These are phyloP conservation scores for Microsporum audouinii DNA, from an alignment of 2,329 filamentous ascomycete genomes.

Conservation along the genomic window DNA sequence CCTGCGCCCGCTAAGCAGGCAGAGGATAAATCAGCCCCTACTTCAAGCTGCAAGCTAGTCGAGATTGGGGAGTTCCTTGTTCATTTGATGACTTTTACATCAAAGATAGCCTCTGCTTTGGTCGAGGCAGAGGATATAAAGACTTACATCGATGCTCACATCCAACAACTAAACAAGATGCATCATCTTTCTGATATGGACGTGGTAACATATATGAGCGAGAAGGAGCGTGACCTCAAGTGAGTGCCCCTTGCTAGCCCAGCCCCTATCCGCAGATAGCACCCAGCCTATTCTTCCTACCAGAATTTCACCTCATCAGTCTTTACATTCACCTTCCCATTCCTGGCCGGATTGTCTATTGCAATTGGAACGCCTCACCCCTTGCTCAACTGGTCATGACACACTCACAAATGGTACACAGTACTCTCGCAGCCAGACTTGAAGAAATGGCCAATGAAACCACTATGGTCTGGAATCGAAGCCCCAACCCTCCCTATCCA, in stretches of 20 bases:
- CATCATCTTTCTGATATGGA: constrained; percentile 3
- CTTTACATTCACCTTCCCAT: neutral
- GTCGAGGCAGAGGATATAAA: constrained; percentile 2
- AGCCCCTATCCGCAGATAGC: neutral
- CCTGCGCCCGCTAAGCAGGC: neutral
- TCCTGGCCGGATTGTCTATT: neutral
- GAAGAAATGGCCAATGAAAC: constrained; percentile 4
- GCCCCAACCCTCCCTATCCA: neutral
- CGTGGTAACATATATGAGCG: neutral
- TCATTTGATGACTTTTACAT: neutral
- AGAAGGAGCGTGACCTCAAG: neutral
- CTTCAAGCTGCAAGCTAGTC: neutral
- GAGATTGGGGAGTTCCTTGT: constrained; percentile 1
- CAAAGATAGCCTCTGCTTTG: neutral
- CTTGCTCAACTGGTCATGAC: neutral
- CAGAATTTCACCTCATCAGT: neutral
- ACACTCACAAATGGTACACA: neutral
- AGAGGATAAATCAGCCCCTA: neutral
- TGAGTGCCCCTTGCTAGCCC: neutral
- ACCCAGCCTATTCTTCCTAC: neutral
- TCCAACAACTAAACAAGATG: neutral
- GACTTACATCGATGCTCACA: neutral
- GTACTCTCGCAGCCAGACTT: neutral
- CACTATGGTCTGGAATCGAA: neutral
- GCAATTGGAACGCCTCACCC: neutral